These are phyloP conservation scores for Metschnikowia santaceciliae DNA, from an alignment of 805 yeast genomes.

Conservation along the genomic window DNA sequence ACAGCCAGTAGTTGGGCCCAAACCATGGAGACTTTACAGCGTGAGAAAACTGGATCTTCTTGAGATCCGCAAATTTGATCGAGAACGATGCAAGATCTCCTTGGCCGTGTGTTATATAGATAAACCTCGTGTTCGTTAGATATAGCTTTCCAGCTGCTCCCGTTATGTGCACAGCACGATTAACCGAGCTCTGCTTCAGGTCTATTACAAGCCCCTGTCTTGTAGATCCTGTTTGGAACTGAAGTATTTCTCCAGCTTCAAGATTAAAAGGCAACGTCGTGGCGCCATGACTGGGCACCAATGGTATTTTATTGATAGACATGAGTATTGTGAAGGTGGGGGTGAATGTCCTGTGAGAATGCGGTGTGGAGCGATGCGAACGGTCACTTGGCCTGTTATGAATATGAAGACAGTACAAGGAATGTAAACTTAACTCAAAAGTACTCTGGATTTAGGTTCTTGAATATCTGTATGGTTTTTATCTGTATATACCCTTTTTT, in stretches of 20 bases:
- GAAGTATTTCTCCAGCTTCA: slow-evolving; percentile 15
- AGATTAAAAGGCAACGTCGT: slow-evolving; percentile 17
- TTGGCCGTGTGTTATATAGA: slow-evolving; percentile 34
- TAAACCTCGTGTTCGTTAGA: slow-evolving; percentile 40
- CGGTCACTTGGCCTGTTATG: not conserved
- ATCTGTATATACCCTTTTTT: not conserved
- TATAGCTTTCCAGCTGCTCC: slow-evolving; percentile 38
- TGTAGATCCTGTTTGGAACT: slow-evolving; percentile 13
- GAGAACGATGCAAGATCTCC: slow-evolving; percentile 44
- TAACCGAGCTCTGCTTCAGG: slow-evolving; percentile 15
- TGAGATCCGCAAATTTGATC: slow-evolving; percentile 27
- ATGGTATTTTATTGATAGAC: slow-evolving; percentile 14
- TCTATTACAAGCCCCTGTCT: slow-evolving; percentile 30
- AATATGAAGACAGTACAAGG: not conserved
- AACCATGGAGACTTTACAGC: slow-evolving; percentile 49
- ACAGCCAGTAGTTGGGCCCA: slow-evolving; percentile 49
- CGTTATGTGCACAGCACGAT: slow-evolving; percentile 21
- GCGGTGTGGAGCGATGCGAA: not conserved
- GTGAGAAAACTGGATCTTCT: slow-evolving; percentile 33
- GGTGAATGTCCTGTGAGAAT: not conserved
- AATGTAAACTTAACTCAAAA: not conserved
- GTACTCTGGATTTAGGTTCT: no score
- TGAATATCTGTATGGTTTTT: not conserved
- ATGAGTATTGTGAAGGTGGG: slow-evolving; percentile 4
- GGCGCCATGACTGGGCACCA: not conserved